Percentiles rank a stretch among this genome's conserved stretches.
These are phyloP conservation scores for Stephania japonica DNA, from an alignment of 164 flowering plant species.

Conservation along the genomic window DNA sequence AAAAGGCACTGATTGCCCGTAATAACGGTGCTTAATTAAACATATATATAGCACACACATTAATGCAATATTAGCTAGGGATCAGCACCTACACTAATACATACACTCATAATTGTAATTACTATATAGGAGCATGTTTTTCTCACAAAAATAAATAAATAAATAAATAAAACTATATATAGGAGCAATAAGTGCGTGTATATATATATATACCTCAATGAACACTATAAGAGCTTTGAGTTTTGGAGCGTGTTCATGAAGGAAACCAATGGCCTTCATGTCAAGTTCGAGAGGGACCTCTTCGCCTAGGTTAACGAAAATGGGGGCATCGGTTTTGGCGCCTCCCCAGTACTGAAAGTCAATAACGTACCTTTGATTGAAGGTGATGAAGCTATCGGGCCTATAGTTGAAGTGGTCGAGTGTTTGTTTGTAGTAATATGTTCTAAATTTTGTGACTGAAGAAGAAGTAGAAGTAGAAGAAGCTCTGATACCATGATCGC, in stretches of 20 bases:
- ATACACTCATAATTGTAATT: no score
- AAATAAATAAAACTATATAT: no score
- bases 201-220: background rate
- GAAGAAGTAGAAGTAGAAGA: background rate
- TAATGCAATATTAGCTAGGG: background rate
- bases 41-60: background rate
- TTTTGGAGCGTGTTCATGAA: background rate
- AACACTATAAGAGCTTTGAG: background rate
- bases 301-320: background rate
- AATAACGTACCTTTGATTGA: background rate
- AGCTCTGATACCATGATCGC: background rate
- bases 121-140: no score
- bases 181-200: no score
- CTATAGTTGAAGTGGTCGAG: constrained; percentile 3
- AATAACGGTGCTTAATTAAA: constrained; percentile 48
- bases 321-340: background rate
- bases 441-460: background rate
- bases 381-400: constrained; percentile 1
- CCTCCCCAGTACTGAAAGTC: constrained; percentile 2
- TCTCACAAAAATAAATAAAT: no score
- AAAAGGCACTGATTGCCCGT: constrained; percentile 42
- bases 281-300: background rate
- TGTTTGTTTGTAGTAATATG: background rate
- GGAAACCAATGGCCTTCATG: background rate
- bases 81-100: no score